Conservation (phyloP, 345 rosid species). For the Nephelium lappaceum region DNA sequence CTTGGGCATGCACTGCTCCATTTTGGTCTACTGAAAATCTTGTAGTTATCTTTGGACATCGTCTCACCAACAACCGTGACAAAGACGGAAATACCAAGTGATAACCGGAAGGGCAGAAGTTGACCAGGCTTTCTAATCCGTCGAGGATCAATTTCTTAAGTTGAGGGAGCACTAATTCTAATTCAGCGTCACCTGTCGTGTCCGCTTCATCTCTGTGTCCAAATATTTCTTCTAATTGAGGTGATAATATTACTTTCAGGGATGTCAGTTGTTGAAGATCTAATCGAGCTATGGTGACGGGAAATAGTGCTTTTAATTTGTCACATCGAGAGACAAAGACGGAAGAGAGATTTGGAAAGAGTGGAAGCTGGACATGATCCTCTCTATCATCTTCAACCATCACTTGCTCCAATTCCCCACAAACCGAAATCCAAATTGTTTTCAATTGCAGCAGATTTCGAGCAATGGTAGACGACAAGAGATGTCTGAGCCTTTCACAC, state of each 20-base stretch:
- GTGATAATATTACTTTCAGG: neutral
- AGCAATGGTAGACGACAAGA: neutral
- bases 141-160: neutral
- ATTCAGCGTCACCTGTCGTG: too few species aligned
- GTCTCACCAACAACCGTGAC: too few species aligned
- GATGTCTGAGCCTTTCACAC: neutral
- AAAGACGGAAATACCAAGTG: slow-evolving; percentile 2
- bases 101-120: neutral
- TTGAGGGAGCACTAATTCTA: neutral
- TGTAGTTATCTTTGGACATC: too few species aligned
- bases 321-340: neutral
- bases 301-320: neutral
- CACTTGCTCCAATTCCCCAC: neutral
- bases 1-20: too few species aligned
- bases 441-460: slow-evolving; percentile 9
- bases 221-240: neutral
- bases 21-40: too few species aligned
- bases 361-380: neutral
- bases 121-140: neutral
- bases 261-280: neutral
- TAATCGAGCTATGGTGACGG: neutral
- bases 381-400: neutral
- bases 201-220: neutral
- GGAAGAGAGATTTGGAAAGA: neutral
- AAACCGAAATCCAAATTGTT: accelerated